A percentile compares a stretch with the other conserved stretches of the same genome.
Conservation (phyloP, 805 yeast genomes). For the Candida incommunis region DNA sequence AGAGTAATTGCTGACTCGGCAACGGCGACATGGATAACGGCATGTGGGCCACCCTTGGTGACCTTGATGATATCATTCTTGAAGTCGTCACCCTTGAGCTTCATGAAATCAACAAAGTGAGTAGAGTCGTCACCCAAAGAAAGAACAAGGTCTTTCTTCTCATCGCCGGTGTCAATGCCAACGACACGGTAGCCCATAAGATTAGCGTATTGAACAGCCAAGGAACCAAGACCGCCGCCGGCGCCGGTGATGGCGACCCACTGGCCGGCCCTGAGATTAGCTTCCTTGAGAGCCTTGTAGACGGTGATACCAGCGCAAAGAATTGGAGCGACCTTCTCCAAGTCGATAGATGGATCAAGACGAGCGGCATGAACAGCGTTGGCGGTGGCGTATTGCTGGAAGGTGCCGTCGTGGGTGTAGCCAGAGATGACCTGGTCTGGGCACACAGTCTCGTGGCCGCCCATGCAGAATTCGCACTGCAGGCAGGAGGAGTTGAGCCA, state of each 20-base stretch:
- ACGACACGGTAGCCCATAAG: conserved; percentile 63
- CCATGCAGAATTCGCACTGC: conserved; percentile 47
- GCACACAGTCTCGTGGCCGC: conserved; percentile 46
- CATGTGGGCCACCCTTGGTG: conserved; percentile 56
- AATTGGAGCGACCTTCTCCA: conserved; percentile 45
- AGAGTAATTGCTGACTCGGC: conserved; percentile 36
- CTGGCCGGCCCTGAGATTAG: conserved; percentile 45
- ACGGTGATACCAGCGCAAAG: conserved; percentile 58
- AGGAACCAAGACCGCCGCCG: conserved; percentile 68
- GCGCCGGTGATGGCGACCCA: conserved; percentile 71
- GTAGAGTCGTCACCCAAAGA: conserved; percentile 45
- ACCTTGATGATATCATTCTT: conserved; percentile 25
- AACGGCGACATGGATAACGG: conserved; percentile 51
- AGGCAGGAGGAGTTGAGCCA: conserved; percentile 67
- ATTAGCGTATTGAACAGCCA: conserved; percentile 62
- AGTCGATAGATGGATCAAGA: conserved; percentile 40
- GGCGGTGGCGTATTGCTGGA: conserved; percentile 55
- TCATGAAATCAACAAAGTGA: conserved; percentile 40
- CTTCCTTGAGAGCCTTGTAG: conserved; percentile 53
- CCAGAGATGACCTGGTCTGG: conserved; percentile 37
- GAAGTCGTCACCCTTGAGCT: conserved; percentile 34
- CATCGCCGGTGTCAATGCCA: conserved; percentile 65
- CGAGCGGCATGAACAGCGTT: conserved; percentile 51
- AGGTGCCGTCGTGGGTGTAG: conserved; percentile 43
- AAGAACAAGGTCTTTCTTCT: conserved; percentile 39